Percentiles rank a stretch among this genome's conserved stretches.
Conservation (phyloP, 2,329 filamentous ascomycete genomes). For the Cryphonectria naterciae region DNA sequence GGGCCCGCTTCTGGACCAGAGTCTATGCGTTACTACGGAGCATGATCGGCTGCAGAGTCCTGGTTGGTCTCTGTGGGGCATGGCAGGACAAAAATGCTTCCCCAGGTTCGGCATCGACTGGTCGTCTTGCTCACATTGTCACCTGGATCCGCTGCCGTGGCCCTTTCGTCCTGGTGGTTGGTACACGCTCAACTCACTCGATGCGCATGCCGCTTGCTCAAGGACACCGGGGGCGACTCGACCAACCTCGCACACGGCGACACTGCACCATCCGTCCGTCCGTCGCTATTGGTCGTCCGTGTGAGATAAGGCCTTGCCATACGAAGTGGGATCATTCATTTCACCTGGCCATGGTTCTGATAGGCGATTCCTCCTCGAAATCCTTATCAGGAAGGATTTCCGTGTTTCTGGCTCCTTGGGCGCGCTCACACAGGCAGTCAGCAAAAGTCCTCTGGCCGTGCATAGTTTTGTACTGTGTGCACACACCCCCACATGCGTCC, state of each 20-base stretch:
- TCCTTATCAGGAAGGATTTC: conserved; percentile 4
- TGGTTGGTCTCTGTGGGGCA: neutral
- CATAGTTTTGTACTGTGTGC: neutral
- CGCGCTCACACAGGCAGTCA: neutral
- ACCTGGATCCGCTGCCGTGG: neutral
- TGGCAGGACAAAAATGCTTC: neutral
- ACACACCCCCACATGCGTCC: neutral
- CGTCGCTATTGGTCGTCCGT: neutral
- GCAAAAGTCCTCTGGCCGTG: neutral
- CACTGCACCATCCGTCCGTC: neutral
- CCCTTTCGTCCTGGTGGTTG: neutral
- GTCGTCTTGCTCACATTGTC: neutral
- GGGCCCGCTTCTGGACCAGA: conserved; percentile 1
- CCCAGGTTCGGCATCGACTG: neutral
- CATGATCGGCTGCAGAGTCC: neutral
- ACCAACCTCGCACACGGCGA: neutral
- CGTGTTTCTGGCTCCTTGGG: neutral
- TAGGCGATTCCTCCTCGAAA: neutral
- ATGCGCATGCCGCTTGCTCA: neutral
- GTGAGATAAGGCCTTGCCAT: conserved; percentile 5
- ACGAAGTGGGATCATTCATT: neutral
- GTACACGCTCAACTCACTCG: neutral
- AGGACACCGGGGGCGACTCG: neutral
- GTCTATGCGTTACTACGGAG: neutral
- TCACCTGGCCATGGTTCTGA: neutral